Evolutionary conservation across 129 eudicot species (phyloP).

Genomic region (Escallonia rubra): DNA sequence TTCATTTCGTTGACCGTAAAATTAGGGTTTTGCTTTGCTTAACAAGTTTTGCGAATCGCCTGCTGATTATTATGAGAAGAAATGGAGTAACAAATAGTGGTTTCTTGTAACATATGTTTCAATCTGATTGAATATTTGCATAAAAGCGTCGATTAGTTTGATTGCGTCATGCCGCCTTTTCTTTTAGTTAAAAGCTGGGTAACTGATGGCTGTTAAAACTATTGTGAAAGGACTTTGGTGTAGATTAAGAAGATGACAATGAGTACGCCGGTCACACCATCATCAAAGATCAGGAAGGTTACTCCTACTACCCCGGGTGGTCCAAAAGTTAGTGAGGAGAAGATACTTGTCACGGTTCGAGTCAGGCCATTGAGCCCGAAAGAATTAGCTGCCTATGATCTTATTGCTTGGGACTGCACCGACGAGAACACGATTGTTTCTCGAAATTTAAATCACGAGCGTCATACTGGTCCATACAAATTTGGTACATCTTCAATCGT

Average conservation of each 20-base stretch:
- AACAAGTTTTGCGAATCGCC: neutral
- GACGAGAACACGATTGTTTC: conserved; percentile 63
- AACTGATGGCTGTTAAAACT: neutral
- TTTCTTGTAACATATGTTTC: too few relatives aligned
- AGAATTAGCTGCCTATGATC: conserved; percentile 78
- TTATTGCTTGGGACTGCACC: conserved; percentile 75
- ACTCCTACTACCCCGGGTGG: conserved; percentile 49
- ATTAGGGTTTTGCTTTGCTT: neutral
- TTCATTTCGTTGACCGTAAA: neutral
- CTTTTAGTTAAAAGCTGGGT: neutral
- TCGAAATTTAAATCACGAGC: conserved; percentile 57
- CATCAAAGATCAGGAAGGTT: conserved; percentile 41
- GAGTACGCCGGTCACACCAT: conserved; percentile 64
- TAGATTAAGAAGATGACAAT: conserved; percentile 31
- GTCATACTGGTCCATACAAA: conserved; percentile 48
- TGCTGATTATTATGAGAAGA: neutral
- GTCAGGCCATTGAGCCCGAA: conserved; percentile 69
- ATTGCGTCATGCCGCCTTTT: too few relatives aligned
- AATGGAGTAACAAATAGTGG: too few relatives aligned
- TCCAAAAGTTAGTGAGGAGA: conserved; percentile 53
- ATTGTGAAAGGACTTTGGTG: neutral
- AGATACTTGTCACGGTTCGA: conserved; percentile 81
- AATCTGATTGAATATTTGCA: too few relatives aligned
- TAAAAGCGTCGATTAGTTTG: too few relatives aligned
- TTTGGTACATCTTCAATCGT: conserved; percentile 41